These are phyloP conservation scores for Geosiphon pyriformis DNA, from an alignment of 192 early-diverging fungal genomes.

Conservation along the genomic window DNA sequence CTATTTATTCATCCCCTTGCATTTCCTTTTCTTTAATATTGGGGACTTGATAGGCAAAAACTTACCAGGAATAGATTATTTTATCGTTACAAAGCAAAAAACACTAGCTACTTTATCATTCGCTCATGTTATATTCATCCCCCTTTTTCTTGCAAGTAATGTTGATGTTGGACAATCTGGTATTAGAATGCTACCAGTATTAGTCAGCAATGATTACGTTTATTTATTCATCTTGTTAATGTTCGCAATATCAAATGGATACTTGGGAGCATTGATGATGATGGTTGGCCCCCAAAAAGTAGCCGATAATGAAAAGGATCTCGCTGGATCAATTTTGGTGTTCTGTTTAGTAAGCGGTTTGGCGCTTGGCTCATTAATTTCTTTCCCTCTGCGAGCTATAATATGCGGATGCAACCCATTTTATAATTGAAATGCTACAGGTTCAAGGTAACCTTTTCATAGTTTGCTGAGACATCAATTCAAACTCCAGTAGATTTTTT, in stretches of 20 bases:
- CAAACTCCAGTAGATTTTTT: too few relatives aligned
- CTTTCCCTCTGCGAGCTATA: constrained; percentile 43
- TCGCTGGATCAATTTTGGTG: constrained; percentile 61
- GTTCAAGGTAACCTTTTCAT: too few relatives aligned
- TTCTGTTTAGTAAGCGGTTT: constrained; percentile 62
- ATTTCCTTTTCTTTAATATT: constrained; percentile 67
- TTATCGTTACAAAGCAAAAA: constrained; percentile 43
- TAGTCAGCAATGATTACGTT: constrained; percentile 39
- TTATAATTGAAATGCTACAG: not conserved
- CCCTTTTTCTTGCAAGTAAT: constrained; percentile 66
- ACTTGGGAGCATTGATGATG: constrained; percentile 56
- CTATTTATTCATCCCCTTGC: constrained; percentile 62
- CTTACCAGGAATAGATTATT: constrained; percentile 42
- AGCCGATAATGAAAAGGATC: constrained; percentile 38
- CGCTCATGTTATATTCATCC: constrained; percentile 53
- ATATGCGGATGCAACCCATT: constrained; percentile 29
- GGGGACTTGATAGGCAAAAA: constrained; percentile 68
- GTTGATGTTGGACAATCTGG: constrained; percentile 39
- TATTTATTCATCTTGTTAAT: constrained; percentile 52
- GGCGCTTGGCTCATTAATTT: constrained; percentile 58
- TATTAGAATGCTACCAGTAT: constrained; percentile 30
- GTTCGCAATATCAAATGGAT: constrained; percentile 65
- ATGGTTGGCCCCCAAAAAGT: constrained; percentile 49
- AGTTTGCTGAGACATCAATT: too few relatives aligned
- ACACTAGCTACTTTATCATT: constrained; percentile 43